phyloP scores from a whole-genome alignment of 768 basidiomycete genomes.

The Asterophora lycoperdoides region DNA sequence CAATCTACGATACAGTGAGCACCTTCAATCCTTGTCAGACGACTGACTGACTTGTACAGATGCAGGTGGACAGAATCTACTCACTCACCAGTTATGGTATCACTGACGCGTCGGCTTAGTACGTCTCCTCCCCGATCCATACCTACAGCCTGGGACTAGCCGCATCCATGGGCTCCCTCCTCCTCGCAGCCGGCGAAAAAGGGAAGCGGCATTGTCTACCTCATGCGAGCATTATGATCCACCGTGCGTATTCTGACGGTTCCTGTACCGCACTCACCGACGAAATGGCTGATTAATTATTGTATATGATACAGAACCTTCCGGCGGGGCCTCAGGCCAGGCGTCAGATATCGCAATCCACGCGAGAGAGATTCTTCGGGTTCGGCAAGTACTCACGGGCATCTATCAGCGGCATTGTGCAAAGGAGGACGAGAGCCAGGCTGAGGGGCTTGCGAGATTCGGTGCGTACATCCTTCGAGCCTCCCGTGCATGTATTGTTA shows the following conservation, averaged over 20 bases:
- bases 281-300: not conserved
- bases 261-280: not conserved
- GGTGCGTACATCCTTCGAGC: slow-evolving; percentile 42
- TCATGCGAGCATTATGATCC: slow-evolving; percentile 97
- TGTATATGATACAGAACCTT: slow-evolving; percentile 64
- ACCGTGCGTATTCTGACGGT: slow-evolving; percentile 52
- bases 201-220: slow-evolving; percentile 91
- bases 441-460: slow-evolving; percentile 69
- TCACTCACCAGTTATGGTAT: slow-evolving; percentile 4
- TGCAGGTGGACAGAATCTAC: slow-evolving; percentile 51
- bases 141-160: slow-evolving; percentile 96
- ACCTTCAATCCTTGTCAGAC: not conserved
- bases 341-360: slow-evolving; percentile 98
- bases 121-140: slow-evolving; percentile 91
- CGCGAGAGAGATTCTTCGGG: slow-evolving; percentile 91
- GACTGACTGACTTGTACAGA: slow-evolving; percentile 35
- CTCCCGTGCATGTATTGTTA: slow-evolving; percentile 3
- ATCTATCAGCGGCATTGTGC: slow-evolving; percentile 90
- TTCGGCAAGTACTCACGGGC: slow-evolving; percentile 75
- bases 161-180: slow-evolving; percentile 92
- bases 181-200: slow-evolving; percentile 86
- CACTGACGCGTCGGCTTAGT: slow-evolving; percentile 42
- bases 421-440: slow-evolving; percentile 57
- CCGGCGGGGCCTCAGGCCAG: slow-evolving; percentile 93
- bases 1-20: slow-evolving; percentile 94